Percentiles rank a stretch among this genome's conserved stretches.
Evolutionary conservation across 2,329 filamentous ascomycete species (phyloP).

Genomic region (Herpotrichia juniperi): DNA sequence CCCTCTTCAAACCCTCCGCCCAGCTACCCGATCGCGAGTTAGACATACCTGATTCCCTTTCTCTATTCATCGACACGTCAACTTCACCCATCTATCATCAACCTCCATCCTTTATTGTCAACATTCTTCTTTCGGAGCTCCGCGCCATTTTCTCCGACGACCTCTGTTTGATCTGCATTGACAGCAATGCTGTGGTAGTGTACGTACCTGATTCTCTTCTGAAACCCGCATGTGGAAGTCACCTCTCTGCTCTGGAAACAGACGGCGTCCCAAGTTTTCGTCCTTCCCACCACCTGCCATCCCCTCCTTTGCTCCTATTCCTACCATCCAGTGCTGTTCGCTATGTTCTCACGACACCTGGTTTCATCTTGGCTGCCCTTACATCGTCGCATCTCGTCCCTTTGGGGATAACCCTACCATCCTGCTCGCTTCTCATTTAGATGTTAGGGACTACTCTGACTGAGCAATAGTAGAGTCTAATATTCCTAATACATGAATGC

Average conservation of each 20-base stretch:
- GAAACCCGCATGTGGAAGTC: slow-evolving; percentile 42
- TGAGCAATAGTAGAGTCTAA: slow-evolving; percentile 26
- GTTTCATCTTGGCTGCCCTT: slow-evolving; percentile 13
- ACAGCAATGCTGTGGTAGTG: slow-evolving; percentile 50
- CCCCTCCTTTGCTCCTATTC: slow-evolving; percentile 19
- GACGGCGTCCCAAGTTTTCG: slow-evolving; percentile 35
- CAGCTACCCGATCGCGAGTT: slow-evolving; percentile 19
- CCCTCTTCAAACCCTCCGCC: slow-evolving; percentile 23
- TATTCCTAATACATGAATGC: slow-evolving; percentile 30
- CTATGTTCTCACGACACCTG: slow-evolving; percentile 2
- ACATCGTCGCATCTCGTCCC: slow-evolving; percentile 22
- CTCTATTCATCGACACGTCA: slow-evolving; percentile 4
- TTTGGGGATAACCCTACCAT: slow-evolving; percentile 25
- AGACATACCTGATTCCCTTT: slow-evolving; percentile 20
- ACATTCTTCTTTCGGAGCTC: not conserved
- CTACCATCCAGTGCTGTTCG: not conserved
- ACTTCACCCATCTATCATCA: slow-evolving; percentile 4
- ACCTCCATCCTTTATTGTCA: not conserved
- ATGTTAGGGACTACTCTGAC: slow-evolving; percentile 39
- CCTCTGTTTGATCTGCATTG: slow-evolving; percentile 29
- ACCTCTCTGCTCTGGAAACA: slow-evolving; percentile 35
- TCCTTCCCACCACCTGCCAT: slow-evolving; percentile 10
- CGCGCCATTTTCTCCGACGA: slow-evolving; percentile 24
- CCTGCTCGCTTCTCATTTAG: slow-evolving; percentile 24
- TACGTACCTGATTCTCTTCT: slow-evolving; percentile 40